Conservation (phyloP, 106 monocot species). For the Chionographis japonica region DNA sequence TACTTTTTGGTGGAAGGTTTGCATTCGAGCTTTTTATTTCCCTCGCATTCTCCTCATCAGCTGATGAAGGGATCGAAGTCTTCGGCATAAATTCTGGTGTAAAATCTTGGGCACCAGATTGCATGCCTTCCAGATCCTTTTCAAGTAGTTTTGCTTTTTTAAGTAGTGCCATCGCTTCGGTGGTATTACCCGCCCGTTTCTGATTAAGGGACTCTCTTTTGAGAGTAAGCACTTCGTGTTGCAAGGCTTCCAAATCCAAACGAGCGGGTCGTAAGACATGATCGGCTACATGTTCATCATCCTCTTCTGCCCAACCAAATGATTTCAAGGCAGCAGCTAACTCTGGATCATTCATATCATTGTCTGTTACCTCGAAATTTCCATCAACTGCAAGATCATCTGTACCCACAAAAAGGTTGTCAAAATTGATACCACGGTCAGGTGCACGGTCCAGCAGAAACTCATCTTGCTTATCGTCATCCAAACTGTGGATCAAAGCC, state of each 20-base stretch:
- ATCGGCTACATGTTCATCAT: constrained; percentile 23
- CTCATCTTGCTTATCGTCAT: constrained; percentile 56
- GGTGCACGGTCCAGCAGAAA: constrained; percentile 15
- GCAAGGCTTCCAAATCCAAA: constrained; percentile 31
- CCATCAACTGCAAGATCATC: constrained; percentile 47
- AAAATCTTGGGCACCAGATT: constrained; percentile 11
- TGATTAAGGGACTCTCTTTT: constrained; percentile 76
- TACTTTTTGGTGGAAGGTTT: constrained; percentile 52
- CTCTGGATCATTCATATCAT: constrained; percentile 94
- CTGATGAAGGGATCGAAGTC: neutral
- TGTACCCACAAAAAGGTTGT: constrained; percentile 22
- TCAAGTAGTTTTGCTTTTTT: constrained; percentile 89
- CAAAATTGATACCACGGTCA: constrained; percentile 35
- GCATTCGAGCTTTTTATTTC: constrained; percentile 4
- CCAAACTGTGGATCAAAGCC: constrained; percentile 57
- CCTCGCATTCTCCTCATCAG: constrained; percentile 4
- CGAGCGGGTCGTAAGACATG: constrained; percentile 3
- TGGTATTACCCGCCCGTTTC: constrained; percentile 59
- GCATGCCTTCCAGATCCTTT: constrained; percentile 38
- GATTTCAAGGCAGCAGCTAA: constrained; percentile 75
- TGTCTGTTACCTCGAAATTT: constrained; percentile 74
- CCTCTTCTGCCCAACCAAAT: constrained; percentile 87
- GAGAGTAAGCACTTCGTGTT: constrained; percentile 49
- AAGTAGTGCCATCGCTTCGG: constrained; percentile 74
- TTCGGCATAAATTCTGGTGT: constrained; percentile 10